Conservation (phyloP, 176 grass and related monocot species). For the Aegilops longissima region DNA sequence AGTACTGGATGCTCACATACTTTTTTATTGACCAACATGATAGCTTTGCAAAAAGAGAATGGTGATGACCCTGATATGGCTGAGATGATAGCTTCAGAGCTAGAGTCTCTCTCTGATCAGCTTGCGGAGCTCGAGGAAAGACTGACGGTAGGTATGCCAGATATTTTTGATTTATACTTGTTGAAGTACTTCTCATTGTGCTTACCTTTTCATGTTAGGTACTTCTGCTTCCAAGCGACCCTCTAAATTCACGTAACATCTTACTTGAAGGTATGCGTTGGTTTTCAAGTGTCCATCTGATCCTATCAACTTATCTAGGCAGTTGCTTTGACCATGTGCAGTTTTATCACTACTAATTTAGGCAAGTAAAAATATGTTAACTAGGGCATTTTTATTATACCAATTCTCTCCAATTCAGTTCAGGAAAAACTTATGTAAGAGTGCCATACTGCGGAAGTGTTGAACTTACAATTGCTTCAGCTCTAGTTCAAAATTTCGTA, state of each 20-base stretch:
- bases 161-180: constrained; percentile 1
- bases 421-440: neutral
- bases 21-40: constrained; percentile 8
- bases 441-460: neutral
- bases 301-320: neutral
- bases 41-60: constrained; percentile 73
- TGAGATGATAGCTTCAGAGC: constrained; percentile 82
- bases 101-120: constrained; percentile 73
- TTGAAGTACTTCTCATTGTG: constrained; percentile 11
- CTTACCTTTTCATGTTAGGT: constrained; percentile 49
- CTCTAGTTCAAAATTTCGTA: constrained; percentile 1
- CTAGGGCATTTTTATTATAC: neutral
- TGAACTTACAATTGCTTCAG: neutral
- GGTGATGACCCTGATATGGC: constrained; percentile 75
- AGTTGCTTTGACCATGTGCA: neutral
- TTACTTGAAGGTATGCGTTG: constrained; percentile 83
- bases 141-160: constrained; percentile 56
- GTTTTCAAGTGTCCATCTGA: constrained; percentile 25
- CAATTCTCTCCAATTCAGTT: neutral
- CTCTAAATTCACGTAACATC: constrained; percentile 93
- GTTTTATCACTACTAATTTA: neutral
- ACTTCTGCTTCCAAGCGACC: constrained; percentile 81
- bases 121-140: constrained; percentile 75
- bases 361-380: neutral
- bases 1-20: neutral